Base-by-base conservation (phyloP, 192 early-diverging fungal genomes). In the Glomus cerebriforme region DNA sequence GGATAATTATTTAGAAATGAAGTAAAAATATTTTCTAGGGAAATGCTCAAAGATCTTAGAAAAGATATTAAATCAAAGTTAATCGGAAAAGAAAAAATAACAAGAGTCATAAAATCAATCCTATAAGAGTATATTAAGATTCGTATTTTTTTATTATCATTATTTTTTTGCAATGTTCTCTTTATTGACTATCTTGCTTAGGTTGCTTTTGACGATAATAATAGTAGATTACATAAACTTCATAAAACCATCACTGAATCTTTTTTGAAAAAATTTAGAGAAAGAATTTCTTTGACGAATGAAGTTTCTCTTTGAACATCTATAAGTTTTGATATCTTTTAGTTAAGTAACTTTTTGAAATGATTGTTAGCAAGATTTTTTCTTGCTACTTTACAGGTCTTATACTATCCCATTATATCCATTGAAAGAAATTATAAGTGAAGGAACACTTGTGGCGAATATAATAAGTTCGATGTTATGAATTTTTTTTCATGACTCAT, bases 361-460 rank as follows among this genome's bases (percentile, higher is more conserved):
- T 62, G 24, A 9, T n/a, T 62, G 59, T 62, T n/a, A 27, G 8
- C 6, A 67, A 49, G 19, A 72, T 72, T 47, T 47, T 72, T 72
- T 72, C 26, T 71, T 35, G 12, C 24, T 67, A 67, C 34, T 67
- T 67, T 67, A 45, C 70, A 72, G 70, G 45, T 24, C 70, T 49
- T 26, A 29, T 27, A 78, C 35, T 12, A 32, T 78, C 15, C 64
- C 77, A 29, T 13, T 78, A n/a, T 24, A 45, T 54, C 17, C 60
- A 68, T 66, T 78, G 29, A 68, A 78, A 29, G 77, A 78, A 49
- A 64, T 32, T 26, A 49, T 43, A 2, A 78, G 77, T 29, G 77
- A 78, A 78, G 77, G 76, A 17, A 77, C 76, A 13, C 32, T 77
- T 12, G 59, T 62, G 39, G 77, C 77, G 12, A 78, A 78, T 78